Evolutionary conservation across 495 filamentous ascomycete species (phyloP).

Genomic region (Penicillium angulare): DNA sequence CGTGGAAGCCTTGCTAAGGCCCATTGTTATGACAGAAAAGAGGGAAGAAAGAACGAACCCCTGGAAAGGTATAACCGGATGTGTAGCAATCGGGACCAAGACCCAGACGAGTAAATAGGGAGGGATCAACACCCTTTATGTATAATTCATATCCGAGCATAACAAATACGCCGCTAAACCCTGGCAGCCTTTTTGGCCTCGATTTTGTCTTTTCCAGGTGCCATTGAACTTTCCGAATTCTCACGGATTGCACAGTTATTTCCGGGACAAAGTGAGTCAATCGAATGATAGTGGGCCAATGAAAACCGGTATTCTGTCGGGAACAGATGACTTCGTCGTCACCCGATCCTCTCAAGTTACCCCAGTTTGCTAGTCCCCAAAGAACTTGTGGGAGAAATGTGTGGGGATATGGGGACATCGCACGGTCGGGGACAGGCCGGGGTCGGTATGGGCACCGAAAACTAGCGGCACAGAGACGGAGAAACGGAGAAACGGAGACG

Average conservation of each 20-base stretch:
- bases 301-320: not conserved
- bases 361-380: not conserved
- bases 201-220: not conserved
- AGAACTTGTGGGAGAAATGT: constrained; percentile 4
- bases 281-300: not conserved
- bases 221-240: not conserved
- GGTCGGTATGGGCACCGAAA: not conserved
- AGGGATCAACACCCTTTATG: too few relatives aligned
- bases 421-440: not conserved
- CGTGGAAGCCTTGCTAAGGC: not conserved
- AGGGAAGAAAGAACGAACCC: too few relatives aligned
- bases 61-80: too few relatives aligned
- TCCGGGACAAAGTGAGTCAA: not conserved
- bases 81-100: too few relatives aligned
- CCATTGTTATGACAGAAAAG: too few relatives aligned
- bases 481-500: constrained; percentile 19
- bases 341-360: not conserved
- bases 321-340: not conserved
- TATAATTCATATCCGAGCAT: too few relatives aligned
- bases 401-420: constrained; percentile 1
- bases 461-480: constrained; percentile 23
- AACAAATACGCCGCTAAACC: too few relatives aligned
- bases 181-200: not conserved
- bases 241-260: not conserved
- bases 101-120: too few relatives aligned